Evolutionary conservation across 2,329 filamentous ascomycete genomes (phyloP).

Genomic region (Zasmidium cellare): DNA sequence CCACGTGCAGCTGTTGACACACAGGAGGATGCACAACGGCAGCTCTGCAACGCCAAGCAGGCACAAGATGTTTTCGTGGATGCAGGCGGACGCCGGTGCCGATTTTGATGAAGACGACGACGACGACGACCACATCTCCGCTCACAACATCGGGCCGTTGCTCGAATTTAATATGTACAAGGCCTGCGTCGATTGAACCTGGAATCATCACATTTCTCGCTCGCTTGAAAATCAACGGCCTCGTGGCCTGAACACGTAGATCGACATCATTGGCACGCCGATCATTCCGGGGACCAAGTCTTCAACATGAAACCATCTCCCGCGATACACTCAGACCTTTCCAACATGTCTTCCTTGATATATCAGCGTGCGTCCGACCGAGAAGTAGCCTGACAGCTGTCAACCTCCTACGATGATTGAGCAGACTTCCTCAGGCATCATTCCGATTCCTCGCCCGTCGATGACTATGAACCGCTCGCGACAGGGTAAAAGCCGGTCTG

Average conservation of each 20-base stretch:
- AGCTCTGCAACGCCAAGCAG: background rate
- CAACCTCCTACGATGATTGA: background rate
- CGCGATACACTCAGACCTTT: background rate
- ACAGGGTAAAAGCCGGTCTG: background rate
- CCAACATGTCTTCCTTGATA: background rate
- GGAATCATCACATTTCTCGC: background rate
- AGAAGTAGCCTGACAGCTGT: background rate
- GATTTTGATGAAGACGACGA: background rate
- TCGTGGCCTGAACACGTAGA: background rate
- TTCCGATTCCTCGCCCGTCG: background rate
- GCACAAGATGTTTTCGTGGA: background rate
- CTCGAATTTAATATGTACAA: background rate
- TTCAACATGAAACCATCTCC: constrained; percentile 1
- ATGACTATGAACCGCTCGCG: background rate
- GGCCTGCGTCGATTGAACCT: background rate
- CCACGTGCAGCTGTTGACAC: background rate
- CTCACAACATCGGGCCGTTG: background rate
- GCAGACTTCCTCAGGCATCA: background rate
- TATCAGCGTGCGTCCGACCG: background rate
- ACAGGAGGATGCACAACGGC: background rate
- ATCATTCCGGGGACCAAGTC: background rate
- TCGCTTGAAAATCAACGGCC: background rate
- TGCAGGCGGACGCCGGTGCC: background rate
- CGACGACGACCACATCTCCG: too few species aligned
- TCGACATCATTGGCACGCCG: background rate